A percentile compares a stretch with the other conserved stretches of the same genome.
Conservation (phyloP, 2,329 filamentous ascomycete genomes). For the Colletotrichum sp. region DNA sequence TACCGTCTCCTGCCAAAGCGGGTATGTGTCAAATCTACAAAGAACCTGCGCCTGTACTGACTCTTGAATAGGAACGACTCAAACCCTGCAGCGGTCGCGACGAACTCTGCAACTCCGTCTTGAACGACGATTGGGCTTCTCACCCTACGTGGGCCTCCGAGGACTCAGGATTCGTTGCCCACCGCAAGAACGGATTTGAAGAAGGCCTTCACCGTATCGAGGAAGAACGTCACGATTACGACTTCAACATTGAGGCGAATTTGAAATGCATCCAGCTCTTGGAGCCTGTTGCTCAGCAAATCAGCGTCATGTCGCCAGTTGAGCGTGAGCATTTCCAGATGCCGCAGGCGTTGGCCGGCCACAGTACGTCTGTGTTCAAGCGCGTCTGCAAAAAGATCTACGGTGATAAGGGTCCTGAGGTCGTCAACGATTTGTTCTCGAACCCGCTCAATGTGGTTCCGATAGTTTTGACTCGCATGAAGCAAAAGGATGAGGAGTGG, state of each 20-base stretch:
- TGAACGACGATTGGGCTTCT: slow-evolving; percentile 98
- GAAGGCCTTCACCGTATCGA: slow-evolving; percentile 95
- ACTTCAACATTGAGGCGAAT: slow-evolving; percentile 97
- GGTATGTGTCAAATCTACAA: slow-evolving; percentile 40
- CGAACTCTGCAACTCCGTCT: slow-evolving; percentile 88
- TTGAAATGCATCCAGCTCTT: slow-evolving; percentile 94
- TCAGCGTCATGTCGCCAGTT: slow-evolving; percentile 76
- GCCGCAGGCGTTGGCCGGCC: slow-evolving; percentile 83
- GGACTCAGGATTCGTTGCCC: slow-evolving; percentile 95
- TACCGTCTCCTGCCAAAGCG: slow-evolving; percentile 91
- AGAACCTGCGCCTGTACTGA: not conserved
- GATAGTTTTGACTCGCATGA: slow-evolving; percentile 84
- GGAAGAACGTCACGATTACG: slow-evolving; percentile 97
- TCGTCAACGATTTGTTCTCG: slow-evolving; percentile 85
- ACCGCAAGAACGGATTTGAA: slow-evolving; percentile 95
- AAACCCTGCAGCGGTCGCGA: slow-evolving; percentile 94
- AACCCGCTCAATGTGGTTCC: slow-evolving; percentile 88
- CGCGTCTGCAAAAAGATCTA: slow-evolving; percentile 98
- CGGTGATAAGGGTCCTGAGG: slow-evolving; percentile 82
- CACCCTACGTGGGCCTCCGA: slow-evolving; percentile 99
- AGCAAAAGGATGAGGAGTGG: slow-evolving; percentile 98
- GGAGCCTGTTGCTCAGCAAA: slow-evolving; percentile 90
- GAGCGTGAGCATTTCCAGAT: slow-evolving; percentile 81
- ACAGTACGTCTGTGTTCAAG: slow-evolving; percentile 96
- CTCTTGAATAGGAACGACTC: slow-evolving; percentile 68